These are phyloP conservation scores for Fusarium sp. DNA, from an alignment of 2,329 filamentous ascomycete genomes.

Conservation along the genomic window DNA sequence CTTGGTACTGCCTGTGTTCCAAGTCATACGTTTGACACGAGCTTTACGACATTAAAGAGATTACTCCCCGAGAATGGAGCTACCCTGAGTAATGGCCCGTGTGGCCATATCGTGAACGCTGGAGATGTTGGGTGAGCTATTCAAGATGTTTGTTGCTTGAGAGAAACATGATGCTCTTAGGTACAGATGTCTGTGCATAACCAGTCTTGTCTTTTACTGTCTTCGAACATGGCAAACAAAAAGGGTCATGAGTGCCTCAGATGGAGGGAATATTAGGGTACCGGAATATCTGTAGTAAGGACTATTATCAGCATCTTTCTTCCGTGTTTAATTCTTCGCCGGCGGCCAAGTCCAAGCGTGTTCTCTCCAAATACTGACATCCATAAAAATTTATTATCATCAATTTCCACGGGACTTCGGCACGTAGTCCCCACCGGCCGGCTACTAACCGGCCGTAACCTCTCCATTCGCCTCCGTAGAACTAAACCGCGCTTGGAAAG, in stretches of 20 bases:
- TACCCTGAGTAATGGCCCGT: not conserved
- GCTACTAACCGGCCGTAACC: conserved; percentile 3
- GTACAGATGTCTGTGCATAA: rapidly evolving
- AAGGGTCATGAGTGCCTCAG: not conserved
- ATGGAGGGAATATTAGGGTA: rapidly evolving
- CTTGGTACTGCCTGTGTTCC: not conserved
- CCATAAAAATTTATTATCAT: not conserved
- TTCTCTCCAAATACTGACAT: not conserved
- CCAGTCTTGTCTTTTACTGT: not conserved
- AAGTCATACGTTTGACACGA: not conserved
- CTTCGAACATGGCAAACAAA: not conserved
- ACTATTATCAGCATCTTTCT: not conserved
- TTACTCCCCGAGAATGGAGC: not conserved
- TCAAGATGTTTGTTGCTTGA: not conserved
- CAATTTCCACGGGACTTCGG: conserved; percentile 6
- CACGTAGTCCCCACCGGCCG: not conserved
- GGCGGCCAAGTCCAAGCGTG: not conserved
- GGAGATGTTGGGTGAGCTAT: not conserved
- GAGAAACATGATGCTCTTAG: too few species aligned
- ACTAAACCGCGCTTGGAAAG: conserved; percentile 7
- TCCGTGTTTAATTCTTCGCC: not conserved
- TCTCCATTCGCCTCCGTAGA: not conserved
- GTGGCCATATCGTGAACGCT: not conserved
- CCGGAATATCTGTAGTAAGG: not conserved
- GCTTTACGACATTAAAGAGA: not conserved